A percentile compares a stretch with the other conserved stretches of the same genome.
Conservation (phyloP, 345 rosid genomes). For the Euphorbia peplus region DNA sequence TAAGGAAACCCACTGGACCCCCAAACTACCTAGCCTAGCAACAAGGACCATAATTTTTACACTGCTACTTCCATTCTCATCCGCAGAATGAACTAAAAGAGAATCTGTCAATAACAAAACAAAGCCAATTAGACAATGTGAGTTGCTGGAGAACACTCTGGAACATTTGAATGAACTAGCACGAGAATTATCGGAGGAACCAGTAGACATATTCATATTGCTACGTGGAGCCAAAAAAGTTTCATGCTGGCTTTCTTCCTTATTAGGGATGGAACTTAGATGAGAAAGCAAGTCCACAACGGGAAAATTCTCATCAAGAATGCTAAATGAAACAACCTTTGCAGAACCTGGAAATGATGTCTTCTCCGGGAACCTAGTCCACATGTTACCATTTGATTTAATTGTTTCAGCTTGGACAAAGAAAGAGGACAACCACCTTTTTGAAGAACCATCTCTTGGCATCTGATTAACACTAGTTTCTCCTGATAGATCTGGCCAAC, state of each 20-base stretch:
- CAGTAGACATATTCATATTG: conserved; percentile 30
- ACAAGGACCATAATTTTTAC: conserved; percentile 48
- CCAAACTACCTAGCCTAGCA: conserved; percentile 55
- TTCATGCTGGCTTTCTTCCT: conserved; percentile 25
- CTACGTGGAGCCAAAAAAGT: conserved; percentile 27
- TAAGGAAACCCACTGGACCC: conserved; percentile 78
- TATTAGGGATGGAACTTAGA: conserved; percentile 25
- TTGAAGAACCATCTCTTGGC: conserved; percentile 41
- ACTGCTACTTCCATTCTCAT: conserved; percentile 35
- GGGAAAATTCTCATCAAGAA: conserved; percentile 47
- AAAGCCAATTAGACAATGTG: conserved; percentile 76
- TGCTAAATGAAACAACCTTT: conserved; percentile 75
- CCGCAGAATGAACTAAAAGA: conserved; percentile 30
- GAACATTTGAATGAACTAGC: conserved; percentile 52
- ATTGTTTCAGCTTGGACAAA: conserved; percentile 53
- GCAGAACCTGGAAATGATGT: conserved; percentile 70
- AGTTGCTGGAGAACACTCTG: conserved; percentile 72
- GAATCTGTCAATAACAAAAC: conserved; percentile 44
- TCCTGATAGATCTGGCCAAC: conserved; percentile 6
- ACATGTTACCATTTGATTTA: conserved; percentile 50
- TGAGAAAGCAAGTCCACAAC: conserved; percentile 37
- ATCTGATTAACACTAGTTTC: conserved; percentile 28
- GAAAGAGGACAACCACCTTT: conserved; percentile 79
- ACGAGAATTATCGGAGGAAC: conserved; percentile 29
- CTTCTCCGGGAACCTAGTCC: conserved; percentile 69